Percentiles rank a stretch among this genome's conserved stretches.
Conservation (phyloP, 306 rosid genomes). For the Sindora glabra region DNA sequence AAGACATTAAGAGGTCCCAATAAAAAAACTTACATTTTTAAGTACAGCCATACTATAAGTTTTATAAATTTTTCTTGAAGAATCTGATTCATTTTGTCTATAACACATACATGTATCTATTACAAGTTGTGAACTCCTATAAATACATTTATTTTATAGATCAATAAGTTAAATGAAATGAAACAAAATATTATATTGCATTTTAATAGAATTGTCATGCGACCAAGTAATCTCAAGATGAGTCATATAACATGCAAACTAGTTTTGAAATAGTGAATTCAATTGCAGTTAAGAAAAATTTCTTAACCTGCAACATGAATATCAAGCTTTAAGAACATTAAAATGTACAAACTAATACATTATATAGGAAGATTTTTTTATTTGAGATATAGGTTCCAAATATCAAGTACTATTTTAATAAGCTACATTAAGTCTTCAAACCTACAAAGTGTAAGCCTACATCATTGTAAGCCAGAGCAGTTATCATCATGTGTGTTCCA, state of each 20-base stretch:
- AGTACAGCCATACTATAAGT: constrained; percentile 61
- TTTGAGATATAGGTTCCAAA: neutral
- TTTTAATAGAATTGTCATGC: neutral
- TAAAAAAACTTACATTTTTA: constrained; percentile 21
- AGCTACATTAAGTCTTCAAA: constrained; percentile 18
- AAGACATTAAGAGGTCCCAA: neutral
- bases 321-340: neutral
- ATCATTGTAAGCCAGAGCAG: constrained; percentile 80
- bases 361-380: neutral
- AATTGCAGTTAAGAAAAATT: neutral
- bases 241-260: neutral
- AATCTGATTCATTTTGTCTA: constrained; percentile 65
- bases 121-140: constrained; percentile 86
- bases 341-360: neutral
- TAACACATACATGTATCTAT: constrained; percentile 87
- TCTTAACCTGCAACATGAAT: neutral
- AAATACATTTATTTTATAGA: constrained; percentile 18
- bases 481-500: constrained; percentile 89
- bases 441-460: constrained; percentile 86
- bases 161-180: neutral
- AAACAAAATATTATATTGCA: neutral
- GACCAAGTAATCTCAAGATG: neutral
- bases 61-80: constrained; percentile 73
- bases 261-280: neutral
- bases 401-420: neutral